A percentile compares a stretch with the other conserved stretches of the same genome.
Evolutionary conservation across 1,139 yeast species (phyloP).

Genomic region (Scheffersomyces cryptocercus): DNA sequence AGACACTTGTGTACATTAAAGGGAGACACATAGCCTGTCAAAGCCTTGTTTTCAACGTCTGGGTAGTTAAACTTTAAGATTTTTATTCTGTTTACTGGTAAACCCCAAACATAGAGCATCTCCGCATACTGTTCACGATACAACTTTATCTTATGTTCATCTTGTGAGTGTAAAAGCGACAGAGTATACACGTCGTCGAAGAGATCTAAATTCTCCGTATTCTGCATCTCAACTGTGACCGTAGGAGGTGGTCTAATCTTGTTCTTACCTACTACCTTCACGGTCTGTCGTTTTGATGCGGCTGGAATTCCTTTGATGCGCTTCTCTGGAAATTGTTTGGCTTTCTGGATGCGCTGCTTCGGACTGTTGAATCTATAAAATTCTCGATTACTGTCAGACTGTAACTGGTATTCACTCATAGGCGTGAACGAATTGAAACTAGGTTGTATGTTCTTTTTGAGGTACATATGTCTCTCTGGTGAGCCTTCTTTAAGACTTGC

Average conservation of each 20-base stretch:
- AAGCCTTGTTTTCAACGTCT: constrained; percentile 14
- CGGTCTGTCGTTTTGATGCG: not conserved
- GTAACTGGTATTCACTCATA: constrained; percentile 1
- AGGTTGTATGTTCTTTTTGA: constrained; percentile 9
- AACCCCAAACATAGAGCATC: constrained; percentile 80
- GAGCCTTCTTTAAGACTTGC: constrained; percentile 28
- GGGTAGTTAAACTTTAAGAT: constrained; percentile 71
- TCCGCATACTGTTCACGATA: constrained; percentile 79
- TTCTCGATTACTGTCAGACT: not conserved
- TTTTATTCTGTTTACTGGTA: constrained; percentile 75
- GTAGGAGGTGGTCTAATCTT: constrained; percentile 32
- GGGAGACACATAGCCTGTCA: constrained; percentile 13
- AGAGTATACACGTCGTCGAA: constrained; percentile 48
- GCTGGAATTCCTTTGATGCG: not conserved
- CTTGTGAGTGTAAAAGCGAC: constrained; percentile 49
- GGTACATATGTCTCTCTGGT: constrained; percentile 21
- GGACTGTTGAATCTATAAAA: not conserved
- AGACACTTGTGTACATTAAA: constrained; percentile 40
- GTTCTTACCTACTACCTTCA: constrained; percentile 14
- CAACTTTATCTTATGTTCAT: constrained; percentile 42
- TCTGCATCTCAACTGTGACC: constrained; percentile 55
- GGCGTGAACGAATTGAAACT: constrained; percentile 3
- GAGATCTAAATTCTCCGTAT: constrained; percentile 57
- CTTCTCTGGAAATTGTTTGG: not conserved
- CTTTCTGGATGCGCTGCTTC: not conserved